phyloP scores from a whole-genome alignment of 129 eudicot genomes.

The Artemisia annua region DNA sequence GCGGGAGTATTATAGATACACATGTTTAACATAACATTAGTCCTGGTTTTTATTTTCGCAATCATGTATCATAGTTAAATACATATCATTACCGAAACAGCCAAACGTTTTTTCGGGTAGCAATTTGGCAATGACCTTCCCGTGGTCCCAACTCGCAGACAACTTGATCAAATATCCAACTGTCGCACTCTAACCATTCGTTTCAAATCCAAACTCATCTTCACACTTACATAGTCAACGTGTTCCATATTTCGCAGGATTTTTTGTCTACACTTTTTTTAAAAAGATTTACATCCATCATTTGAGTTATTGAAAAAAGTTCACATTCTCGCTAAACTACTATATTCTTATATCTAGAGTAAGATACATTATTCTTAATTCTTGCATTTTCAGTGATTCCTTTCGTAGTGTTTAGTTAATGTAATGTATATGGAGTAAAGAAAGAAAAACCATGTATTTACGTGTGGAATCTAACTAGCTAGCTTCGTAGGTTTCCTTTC shows the following conservation, averaged over 20 bases:
- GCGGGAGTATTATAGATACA: too few species aligned
- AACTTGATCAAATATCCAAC: neutral
- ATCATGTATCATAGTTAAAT: too few species aligned
- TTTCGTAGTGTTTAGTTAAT: constrained; percentile 48
- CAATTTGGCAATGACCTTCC: too few species aligned
- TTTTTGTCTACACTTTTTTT: constrained; percentile 17
- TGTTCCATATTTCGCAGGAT: constrained; percentile 44
- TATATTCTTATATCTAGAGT: too few species aligned
- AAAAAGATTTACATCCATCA: neutral
- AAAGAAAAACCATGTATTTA: constrained; percentile 12
- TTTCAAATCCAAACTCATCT: constrained; percentile 29
- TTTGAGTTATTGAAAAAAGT: constrained; percentile 25
- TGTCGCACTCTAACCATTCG: constrained; percentile 22
- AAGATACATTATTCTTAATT: neutral
- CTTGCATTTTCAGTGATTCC: constrained; percentile 32
- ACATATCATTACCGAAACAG: too few species aligned
- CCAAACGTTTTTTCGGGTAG: too few species aligned
- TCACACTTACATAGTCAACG: constrained; percentile 14
- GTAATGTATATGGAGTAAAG: constrained; percentile 1
- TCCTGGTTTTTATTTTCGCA: too few species aligned
- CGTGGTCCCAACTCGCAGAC: neutral
- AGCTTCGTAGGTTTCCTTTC: constrained; percentile 25
- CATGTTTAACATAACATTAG: too few species aligned
- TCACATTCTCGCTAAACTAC: constrained; percentile 11
- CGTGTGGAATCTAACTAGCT: constrained; percentile 38